Evolutionary conservation across 208 protist genomes (phyloP).

Genomic region (Trypanosoma theileri): DNA sequence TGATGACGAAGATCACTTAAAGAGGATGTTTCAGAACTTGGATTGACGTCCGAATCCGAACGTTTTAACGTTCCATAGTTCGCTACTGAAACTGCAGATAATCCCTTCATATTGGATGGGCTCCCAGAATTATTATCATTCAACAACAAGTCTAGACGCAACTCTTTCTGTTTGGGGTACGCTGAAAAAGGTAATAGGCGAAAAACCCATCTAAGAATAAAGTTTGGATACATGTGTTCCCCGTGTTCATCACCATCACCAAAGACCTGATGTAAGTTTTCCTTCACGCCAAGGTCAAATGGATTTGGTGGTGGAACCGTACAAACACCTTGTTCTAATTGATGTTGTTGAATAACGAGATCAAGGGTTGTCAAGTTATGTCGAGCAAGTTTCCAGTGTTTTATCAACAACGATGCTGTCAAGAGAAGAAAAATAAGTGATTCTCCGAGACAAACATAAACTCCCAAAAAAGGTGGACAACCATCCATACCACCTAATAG

Average conservation of each 20-base stretch:
- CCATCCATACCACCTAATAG: constrained; percentile 52
- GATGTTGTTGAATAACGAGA: constrained; percentile 71
- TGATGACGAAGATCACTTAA: no score
- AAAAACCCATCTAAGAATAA: constrained; percentile 69
- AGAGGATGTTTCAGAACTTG: no score
- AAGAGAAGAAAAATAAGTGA: constrained; percentile 72
- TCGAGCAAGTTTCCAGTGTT: constrained; percentile 69
- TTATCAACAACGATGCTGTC: constrained; percentile 57
- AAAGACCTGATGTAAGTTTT: constrained; percentile 83
- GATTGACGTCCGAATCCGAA: not conserved
- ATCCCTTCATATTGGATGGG: not conserved
- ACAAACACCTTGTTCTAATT: constrained; percentile 22
- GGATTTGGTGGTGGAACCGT: constrained; percentile 47
- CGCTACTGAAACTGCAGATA: not conserved
- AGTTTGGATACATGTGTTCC: constrained; percentile 40
- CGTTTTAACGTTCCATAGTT: constrained; percentile 25
- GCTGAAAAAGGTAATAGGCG: constrained; percentile 69
- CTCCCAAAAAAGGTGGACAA: constrained; percentile 70
- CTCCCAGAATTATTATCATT: not conserved
- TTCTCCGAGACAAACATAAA: constrained; percentile 73
- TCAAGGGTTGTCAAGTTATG: constrained; percentile 88
- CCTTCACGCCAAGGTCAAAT: constrained; percentile 78
- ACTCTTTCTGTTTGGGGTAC: constrained; percentile 50
- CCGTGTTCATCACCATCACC: constrained; percentile 71
- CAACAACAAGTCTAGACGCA: constrained; percentile 1